Evolutionary conservation across 2,329 filamentous ascomycete species (phyloP).

Genomic region (Pochonia chlamydosporia): DNA sequence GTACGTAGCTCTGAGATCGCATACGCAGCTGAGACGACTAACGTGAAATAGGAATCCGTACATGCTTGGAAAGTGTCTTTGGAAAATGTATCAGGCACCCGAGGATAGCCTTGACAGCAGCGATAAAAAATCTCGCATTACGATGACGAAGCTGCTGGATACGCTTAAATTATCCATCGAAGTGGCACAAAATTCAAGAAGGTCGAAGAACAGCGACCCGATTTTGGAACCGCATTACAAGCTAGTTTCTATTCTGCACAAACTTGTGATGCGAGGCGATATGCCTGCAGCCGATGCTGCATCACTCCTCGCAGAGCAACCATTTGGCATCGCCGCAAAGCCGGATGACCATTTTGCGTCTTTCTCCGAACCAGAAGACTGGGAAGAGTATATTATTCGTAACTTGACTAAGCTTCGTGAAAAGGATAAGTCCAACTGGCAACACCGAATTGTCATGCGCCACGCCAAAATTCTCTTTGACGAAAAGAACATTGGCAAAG

Average conservation of each 20-base stretch:
- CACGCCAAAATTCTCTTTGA: conserved; percentile 54
- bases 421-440: conserved; percentile 92
- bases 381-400: conserved; percentile 50
- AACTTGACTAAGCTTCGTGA: conserved; percentile 48
- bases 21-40: not conserved
- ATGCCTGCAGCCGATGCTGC: conserved; percentile 43
- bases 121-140: conserved; percentile 29
- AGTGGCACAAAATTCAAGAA: conserved; percentile 45
- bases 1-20: conserved; percentile 26
- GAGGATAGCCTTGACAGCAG: conserved; percentile 36
- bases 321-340: conserved; percentile 36
- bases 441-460: conserved; percentile 82
- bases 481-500: conserved; percentile 31
- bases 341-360: conserved; percentile 27
- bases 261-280: conserved; percentile 59
- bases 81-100: conserved; percentile 56
- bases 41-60: conserved; percentile 41
- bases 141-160: conserved; percentile 34
- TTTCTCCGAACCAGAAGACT: conserved; percentile 47
- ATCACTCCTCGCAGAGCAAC: conserved; percentile 49
- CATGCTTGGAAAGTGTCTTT: conserved; percentile 57
- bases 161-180: conserved; percentile 46
- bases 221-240: conserved; percentile 92
- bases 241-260: conserved; percentile 74
- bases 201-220: conserved; percentile 61